Percentiles rank a stretch among this genome's conserved stretches.
Evolutionary conservation across 116 monocot genomes (phyloP).

Genomic region (Trichopus zeylanicus): DNA sequence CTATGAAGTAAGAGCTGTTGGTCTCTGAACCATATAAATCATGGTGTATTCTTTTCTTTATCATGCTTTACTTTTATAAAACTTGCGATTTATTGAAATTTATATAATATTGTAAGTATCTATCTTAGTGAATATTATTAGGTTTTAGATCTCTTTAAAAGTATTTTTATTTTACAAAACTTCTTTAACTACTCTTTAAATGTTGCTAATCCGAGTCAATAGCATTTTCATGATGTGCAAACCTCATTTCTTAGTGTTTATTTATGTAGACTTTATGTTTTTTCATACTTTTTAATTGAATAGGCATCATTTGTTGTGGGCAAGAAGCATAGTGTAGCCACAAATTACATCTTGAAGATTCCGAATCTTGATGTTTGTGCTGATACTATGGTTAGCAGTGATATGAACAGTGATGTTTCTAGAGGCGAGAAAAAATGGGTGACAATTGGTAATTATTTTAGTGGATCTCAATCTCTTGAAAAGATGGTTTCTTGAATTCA

Average conservation of each 20-base stretch:
- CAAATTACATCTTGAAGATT: constrained; percentile 42
- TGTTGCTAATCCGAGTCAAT: no score
- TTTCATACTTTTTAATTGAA: constrained; percentile 4
- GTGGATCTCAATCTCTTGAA: background rate
- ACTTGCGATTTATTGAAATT: no score
- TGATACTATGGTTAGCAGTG: constrained; percentile 43
- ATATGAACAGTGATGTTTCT: constrained; percentile 55
- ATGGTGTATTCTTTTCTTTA: no score
- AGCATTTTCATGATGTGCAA: background rate
- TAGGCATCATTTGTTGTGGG: constrained; percentile 40
- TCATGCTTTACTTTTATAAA: no score
- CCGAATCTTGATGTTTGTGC: constrained; percentile 32
- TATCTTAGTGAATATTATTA: no score
- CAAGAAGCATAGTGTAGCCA: constrained; percentile 28
- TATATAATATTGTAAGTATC: no score
- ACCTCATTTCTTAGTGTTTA: background rate
- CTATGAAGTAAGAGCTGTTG: no score
- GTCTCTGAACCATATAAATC: no score
- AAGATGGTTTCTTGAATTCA: background rate
- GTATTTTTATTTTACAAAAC: no score
- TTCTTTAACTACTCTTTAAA: no score
- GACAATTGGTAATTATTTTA: constrained; percentile 25
- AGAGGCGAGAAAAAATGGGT: constrained; percentile 50
- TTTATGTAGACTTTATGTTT: background rate
- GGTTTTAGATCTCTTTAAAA: no score